Evolutionary conservation across 768 basidiomycete species (phyloP), one percentile per base, ranked within the genome.

Genomic region (Rhizopogon roseolus): DNA sequence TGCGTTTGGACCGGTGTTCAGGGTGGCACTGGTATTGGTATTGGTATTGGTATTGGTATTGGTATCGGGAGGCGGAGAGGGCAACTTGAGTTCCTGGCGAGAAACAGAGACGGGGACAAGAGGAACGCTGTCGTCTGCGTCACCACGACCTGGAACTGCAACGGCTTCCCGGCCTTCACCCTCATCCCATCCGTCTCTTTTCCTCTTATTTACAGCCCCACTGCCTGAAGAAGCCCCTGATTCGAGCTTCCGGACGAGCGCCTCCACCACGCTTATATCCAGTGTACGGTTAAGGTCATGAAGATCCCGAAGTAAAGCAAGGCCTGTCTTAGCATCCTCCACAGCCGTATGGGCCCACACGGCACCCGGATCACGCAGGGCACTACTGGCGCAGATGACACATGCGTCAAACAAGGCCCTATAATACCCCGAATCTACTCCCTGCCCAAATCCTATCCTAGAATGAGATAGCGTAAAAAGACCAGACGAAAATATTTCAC

Each of bases 331-430:
- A 25, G 80, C 64, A 55, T 77, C 76, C 50, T 78, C 76, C 52
- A 77, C 62, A 43, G 81, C 82, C 7, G 74, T 74, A 7, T 65
- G 63, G 0, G 79, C 77, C 60, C 77, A 77, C 36, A 82, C 69
- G 28, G 71, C 72, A 22, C 57, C 63, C 0, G 81, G 80, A 51
- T 81, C 76, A 61, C 76, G 75, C 50, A 88, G 73, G 52, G 79
- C 80, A 7, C 81, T 78, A 62, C 85, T 80, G 7, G 84, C 84
- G 57, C 83, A 85, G 13, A 82, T 73, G 17, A 87, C 77, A 5
- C 81, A 77, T 0, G 90, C 82, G 57, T 88, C 85, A 60, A 86
- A 81, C 17, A 91, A 66, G 13, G 81, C 72, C 55, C 84, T 77
- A 14, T 29, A 46, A 19, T 46, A 46, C n/a, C 45, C 45, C 32